These are phyloP conservation scores for Trichoderma sp. DNA, from an alignment of 2,329 filamentous ascomycete species.

Conservation along the genomic window DNA sequence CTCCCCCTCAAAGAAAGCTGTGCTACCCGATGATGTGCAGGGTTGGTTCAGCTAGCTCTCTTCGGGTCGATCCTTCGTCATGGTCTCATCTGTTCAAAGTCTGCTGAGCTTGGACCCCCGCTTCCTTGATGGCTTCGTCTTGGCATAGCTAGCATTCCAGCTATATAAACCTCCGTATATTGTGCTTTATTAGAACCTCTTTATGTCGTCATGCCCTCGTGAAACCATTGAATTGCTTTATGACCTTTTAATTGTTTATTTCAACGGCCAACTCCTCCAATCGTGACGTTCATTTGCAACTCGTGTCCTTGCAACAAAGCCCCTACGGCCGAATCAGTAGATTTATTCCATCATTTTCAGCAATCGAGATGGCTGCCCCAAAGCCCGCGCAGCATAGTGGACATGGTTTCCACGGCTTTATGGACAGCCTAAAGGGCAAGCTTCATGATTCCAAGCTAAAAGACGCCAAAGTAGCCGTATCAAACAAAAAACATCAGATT, in stretches of 20 bases:
- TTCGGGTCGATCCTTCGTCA: conserved; percentile 21
- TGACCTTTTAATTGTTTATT: neutral
- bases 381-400: conserved; percentile 20
- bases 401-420: conserved; percentile 37
- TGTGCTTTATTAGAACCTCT: neutral
- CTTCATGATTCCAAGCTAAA: conserved; percentile 55
- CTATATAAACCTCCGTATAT: neutral
- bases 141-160: conserved; percentile 28
- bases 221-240: neutral
- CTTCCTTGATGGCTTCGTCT: conserved; percentile 26
- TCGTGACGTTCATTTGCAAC: neutral
- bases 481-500: conserved; percentile 62
- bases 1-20: neutral
- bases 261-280: neutral
- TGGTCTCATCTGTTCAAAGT: conserved; percentile 1
- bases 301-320: neutral
- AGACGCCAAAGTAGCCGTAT: conserved; percentile 58
- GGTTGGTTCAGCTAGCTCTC: conserved; percentile 2
- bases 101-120: neutral
- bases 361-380: neutral
- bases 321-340: neutral
- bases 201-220: neutral
- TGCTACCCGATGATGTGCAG: neutral
- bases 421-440: conserved; percentile 57
- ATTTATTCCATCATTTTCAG: neutral